A percentile compares a stretch with the other conserved stretches of the same genome.
Conservation (phyloP, 1,284 basidiomycete genomes). For the Agroathelia rolfsii region DNA sequence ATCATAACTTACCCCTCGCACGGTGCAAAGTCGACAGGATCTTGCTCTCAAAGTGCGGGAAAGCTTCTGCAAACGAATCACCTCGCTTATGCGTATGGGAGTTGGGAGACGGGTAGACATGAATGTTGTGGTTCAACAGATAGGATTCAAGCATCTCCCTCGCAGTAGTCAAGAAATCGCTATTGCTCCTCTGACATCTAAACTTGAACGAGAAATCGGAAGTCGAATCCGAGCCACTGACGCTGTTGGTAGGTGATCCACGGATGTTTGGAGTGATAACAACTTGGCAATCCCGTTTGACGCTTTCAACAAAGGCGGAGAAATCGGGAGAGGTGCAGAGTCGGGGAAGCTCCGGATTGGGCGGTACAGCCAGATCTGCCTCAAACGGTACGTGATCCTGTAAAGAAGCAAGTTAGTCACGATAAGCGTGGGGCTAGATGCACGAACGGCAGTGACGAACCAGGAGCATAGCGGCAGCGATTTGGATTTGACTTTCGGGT, state of each 20-base stretch:
- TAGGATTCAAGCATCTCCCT: constrained; percentile 92
- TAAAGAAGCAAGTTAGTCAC: constrained; percentile 12
- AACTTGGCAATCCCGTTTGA: constrained; percentile 92
- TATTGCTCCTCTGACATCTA: constrained; percentile 88
- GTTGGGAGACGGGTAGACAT: constrained; percentile 67
- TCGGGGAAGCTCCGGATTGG: constrained; percentile 67
- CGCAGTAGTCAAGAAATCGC: constrained; percentile 84
- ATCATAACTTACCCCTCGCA: no score
- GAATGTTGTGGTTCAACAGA: constrained; percentile 74
- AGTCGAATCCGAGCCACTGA: constrained; percentile 34
- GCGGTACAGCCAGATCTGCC: constrained; percentile 88
- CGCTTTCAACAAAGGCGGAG: constrained; percentile 70
- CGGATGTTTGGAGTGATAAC: constrained; percentile 69
- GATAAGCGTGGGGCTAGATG: constrained; percentile 7
- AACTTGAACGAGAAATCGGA: constrained; percentile 92
- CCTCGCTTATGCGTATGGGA: constrained; percentile 70
- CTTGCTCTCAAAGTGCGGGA: constrained; percentile 96
- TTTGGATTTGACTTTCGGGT: constrained; percentile 93
- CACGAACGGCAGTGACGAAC: constrained; percentile 36
- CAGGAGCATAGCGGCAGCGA: constrained; percentile 92
- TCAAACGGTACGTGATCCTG: constrained; percentile 97
- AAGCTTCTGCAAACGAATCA: constrained; percentile 90
- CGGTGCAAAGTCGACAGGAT: constrained; percentile 77
- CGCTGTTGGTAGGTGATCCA: constrained; percentile 26
- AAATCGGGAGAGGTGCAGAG: constrained; percentile 77